Evolutionary conservation across 345 rosid species (phyloP).

Genomic region (Aquilaria malaccensis): DNA sequence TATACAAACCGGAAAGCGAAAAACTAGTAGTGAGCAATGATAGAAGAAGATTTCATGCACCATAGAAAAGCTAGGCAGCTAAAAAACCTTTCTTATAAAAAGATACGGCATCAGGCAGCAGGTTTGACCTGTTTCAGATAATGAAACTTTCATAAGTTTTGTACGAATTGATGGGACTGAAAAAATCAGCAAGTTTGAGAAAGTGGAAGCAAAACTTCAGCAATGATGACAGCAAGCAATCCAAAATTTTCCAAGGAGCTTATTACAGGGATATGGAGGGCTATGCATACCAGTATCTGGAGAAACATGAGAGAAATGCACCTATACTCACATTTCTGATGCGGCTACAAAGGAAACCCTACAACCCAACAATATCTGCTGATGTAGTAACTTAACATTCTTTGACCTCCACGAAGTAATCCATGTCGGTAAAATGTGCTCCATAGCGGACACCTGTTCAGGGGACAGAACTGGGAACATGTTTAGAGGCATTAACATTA

Average conservation of each 20-base stretch:
- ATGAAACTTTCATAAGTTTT: constrained; percentile 15
- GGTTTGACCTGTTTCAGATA: constrained; percentile 39
- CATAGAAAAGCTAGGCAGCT: not conserved
- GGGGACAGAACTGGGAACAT: constrained; percentile 66
- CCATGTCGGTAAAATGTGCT: constrained; percentile 65
- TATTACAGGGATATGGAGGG: constrained; percentile 1
- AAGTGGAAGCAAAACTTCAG: constrained; percentile 1
- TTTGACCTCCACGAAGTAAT: constrained; percentile 32
- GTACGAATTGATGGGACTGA: not conserved
- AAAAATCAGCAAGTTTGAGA: not conserved
- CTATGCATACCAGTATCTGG: not conserved
- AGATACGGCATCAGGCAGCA: constrained; percentile 30
- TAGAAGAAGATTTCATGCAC: not conserved
- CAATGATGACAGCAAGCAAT: too few relatives aligned
- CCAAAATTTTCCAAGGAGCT: not conserved
- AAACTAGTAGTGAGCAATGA: constrained; percentile 8
- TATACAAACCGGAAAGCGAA: constrained; percentile 17
- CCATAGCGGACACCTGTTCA: constrained; percentile 64
- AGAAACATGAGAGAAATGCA: constrained; percentile 6
- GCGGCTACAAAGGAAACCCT: constrained; percentile 64
- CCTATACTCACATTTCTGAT: constrained; percentile 54
- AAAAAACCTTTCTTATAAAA: constrained; percentile 34
- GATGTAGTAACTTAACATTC: constrained; percentile 31
- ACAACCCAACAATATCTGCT: constrained; percentile 45
- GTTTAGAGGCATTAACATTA: constrained; percentile 25